phyloP scores from a whole-genome alignment of 2,329 filamentous ascomycete genomes.

The Colletotrichum abscissum region DNA sequence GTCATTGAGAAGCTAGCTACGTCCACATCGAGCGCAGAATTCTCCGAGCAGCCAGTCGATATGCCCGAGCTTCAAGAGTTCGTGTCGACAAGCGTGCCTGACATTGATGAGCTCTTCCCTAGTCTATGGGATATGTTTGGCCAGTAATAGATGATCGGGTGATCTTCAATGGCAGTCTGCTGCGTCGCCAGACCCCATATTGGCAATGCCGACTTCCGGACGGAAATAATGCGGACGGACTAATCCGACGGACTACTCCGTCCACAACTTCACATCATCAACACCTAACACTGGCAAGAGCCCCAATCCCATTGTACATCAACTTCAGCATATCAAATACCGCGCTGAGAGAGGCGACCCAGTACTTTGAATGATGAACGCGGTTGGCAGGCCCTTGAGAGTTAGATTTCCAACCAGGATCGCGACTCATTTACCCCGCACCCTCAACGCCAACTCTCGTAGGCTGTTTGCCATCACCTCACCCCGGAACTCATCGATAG shows the following conservation, averaged over 20 bases:
- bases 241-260: conserved; percentile 10
- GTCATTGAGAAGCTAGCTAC: conserved; percentile 56
- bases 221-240: not conserved
- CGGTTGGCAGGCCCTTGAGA: too few relatives aligned
- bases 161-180: not conserved
- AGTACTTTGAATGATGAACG: not conserved
- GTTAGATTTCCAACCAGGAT: too few relatives aligned
- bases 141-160: conserved; percentile 1
- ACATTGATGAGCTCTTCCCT: conserved; percentile 33
- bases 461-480: not conserved
- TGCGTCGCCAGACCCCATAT: too few relatives aligned
- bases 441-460: too few relatives aligned
- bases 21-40: conserved; percentile 33
- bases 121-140: conserved; percentile 33
- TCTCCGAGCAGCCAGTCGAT: conserved; percentile 22
- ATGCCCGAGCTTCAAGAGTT: conserved; percentile 32
- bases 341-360: too few relatives aligned
- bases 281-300: not conserved
- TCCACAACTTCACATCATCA: not conserved
- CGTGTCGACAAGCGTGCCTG: conserved; percentile 28
- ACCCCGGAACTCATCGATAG: not conserved
- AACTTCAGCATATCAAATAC: not conserved
- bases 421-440: not conserved
- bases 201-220: not conserved
- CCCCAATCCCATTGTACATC: too few relatives aligned